Conservation (phyloP, 2,329 filamentous ascomycete species). For the Colletotrichum aenigma region DNA sequence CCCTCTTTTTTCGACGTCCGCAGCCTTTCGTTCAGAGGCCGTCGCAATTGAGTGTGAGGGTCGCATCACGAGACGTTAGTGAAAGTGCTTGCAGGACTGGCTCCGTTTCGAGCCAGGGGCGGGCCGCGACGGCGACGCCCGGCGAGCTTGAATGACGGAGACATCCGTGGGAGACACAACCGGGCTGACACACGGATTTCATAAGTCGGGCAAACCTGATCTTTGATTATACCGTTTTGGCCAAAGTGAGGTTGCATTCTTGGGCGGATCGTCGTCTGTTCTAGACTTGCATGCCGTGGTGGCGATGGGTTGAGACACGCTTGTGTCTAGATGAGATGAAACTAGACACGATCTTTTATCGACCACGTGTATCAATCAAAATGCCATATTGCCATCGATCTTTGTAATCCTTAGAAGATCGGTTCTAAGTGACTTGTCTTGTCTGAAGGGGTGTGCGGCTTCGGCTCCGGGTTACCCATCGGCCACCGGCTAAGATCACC, state of each 20-base stretch:
- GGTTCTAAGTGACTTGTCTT: accelerated
- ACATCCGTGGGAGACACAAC: neutral
- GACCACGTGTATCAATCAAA: neutral
- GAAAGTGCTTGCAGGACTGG: neutral
- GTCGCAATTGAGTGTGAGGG: neutral
- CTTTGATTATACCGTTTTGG: no score
- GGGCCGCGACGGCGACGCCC: neutral
- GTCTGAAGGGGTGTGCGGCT: neutral
- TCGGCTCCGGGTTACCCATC: neutral
- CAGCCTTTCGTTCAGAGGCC: neutral
- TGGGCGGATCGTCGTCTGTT: neutral
- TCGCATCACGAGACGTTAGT: neutral
- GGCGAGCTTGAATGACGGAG: neutral
- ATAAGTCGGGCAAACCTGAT: neutral
- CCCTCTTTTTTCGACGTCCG: neutral
- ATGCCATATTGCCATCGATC: neutral
- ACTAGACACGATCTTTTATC: neutral
- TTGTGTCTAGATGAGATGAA: neutral
- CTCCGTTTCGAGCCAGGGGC: neutral
- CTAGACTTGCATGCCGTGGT: neutral
- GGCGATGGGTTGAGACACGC: neutral
- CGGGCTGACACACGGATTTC: neutral
- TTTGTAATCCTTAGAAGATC: neutral
- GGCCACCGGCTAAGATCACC: neutral
- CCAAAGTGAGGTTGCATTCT: neutral